These are phyloP conservation scores for Arabidopsis hybrid DNA, from an alignment of 441 rosid species.

Conservation along the genomic window DNA sequence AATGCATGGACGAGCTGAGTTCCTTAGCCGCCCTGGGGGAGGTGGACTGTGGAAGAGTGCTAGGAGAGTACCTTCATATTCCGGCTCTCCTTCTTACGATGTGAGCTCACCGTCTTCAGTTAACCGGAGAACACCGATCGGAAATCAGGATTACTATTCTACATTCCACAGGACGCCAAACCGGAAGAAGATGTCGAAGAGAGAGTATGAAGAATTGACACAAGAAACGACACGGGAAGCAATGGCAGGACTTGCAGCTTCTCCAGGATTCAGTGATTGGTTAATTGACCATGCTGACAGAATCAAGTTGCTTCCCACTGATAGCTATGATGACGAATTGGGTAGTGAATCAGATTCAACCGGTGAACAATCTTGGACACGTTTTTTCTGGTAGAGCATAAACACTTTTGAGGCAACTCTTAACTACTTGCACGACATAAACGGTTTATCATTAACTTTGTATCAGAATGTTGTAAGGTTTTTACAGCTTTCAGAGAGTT, in stretches of 20 bases:
- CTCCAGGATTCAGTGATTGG: constrained; percentile 84
- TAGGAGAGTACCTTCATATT: constrained; percentile 54
- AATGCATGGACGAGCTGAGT: constrained; percentile 40
- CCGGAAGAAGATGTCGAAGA: constrained; percentile 63
- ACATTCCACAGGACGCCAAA: constrained; percentile 68
- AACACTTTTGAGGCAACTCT: neutral
- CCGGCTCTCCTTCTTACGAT: constrained; percentile 76
- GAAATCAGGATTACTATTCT: constrained; percentile 63
- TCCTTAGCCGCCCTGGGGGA: constrained; percentile 49
- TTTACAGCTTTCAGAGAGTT: constrained; percentile 12
- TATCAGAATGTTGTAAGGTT: neutral
- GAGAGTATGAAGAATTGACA: constrained; percentile 85
- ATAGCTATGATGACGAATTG: constrained; percentile 58
- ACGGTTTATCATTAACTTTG: constrained; percentile 3
- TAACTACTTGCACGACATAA: constrained; percentile 13
- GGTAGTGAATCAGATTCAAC: constrained; percentile 77
- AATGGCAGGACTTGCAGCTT: constrained; percentile 71
- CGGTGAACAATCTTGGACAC: constrained; percentile 47
- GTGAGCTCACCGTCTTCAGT: constrained; percentile 45
- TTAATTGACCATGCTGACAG: constrained; percentile 71
- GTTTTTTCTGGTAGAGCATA: constrained; percentile 26
- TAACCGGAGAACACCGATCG: constrained; percentile 31
- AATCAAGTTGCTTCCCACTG: constrained; percentile 64
- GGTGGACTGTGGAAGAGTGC: constrained; percentile 61
- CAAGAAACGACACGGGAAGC: constrained; percentile 79